Evolutionary conservation across 768 basidiomycete genomes (phyloP), one percentile per base, ranked within the genome.

Genomic region (Paxillus ammoniavirescens): DNA sequence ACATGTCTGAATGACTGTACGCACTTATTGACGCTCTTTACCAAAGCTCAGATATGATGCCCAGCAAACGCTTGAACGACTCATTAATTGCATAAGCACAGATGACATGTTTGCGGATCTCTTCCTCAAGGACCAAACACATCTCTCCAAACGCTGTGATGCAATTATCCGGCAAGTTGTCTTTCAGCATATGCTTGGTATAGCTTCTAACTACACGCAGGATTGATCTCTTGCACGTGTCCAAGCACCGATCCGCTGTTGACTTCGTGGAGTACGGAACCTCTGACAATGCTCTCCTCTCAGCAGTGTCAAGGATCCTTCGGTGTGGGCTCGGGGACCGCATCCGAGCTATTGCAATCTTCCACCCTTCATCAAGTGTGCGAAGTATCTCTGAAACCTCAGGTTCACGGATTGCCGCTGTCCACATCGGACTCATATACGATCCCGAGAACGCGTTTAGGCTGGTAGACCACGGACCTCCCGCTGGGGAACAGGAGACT

Each of bases 391-490:
- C 77, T 15, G 81, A 86, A 56, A 76, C 79, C 1, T 78, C 82
- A 38, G 83, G 82, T 5, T 72, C 79, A 6, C 75, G 72, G 13
- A 70, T 80, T 0, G 67, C 79, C 21, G 66, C 72, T 3, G 66
- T 94, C 36, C 78, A 82, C 57, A 74, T 98, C 33, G 95, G 96
- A 4, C 68, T 98, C 7, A 71, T 93, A 14, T 82, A 91, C 59
- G 78, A 93, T 61, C 75, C 84, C 0, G 75, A 81, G 7, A 72
- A 89, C 55, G 91, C 93, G 2, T 84, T 86, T 58, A 84, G 91
- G 8, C 82, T 98, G 2, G 89, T 98, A 26, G 97, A 98, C 61
- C 91, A 94, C 57, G 96, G 96, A 3, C 96, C 96, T 1, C 67
- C 87, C 0, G 89, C 84, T 47, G 83, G 84, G 10, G 84, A 86